Percentiles rank a stretch among this genome's conserved stretches.
Evolutionary conservation across 148 eudicot species (phyloP).

Genomic region (Rhododendron vialii): DNA sequence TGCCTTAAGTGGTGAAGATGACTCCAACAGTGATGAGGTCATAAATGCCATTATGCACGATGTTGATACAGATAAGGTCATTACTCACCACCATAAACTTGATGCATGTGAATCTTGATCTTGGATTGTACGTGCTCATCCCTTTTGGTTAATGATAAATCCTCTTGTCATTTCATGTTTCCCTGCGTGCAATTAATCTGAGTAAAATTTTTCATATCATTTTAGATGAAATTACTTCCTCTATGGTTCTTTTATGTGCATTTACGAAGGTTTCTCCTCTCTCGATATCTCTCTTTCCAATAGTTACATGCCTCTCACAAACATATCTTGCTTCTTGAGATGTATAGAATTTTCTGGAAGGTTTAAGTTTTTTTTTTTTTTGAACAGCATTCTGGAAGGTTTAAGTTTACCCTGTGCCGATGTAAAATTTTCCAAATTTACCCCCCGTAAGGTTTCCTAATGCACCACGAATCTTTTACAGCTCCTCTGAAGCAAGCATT

Average conservation of each 20-base stretch:
- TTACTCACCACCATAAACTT: neutral
- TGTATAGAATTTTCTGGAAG: neutral
- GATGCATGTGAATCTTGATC: conserved; percentile 3
- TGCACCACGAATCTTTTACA: neutral
- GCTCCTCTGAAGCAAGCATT: neutral
- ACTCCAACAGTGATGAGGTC: conserved; percentile 51
- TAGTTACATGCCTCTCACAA: neutral
- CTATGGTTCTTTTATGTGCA: neutral
- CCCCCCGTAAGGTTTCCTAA: neutral
- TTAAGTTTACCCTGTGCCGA: neutral
- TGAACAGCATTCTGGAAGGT: neutral
- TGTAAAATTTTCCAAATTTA: neutral
- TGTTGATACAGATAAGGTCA: conserved; percentile 77
- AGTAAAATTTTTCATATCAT: too few species aligned
- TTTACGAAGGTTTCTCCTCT: neutral
- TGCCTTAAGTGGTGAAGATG: conserved; percentile 57
- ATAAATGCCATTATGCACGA: conserved; percentile 71
- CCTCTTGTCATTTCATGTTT: neutral
- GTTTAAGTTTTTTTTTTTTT: too few species aligned
- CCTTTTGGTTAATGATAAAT: neutral
- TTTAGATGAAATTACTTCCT: neutral
- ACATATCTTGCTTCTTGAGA: neutral
- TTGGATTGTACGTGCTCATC: neutral
- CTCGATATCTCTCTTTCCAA: neutral
- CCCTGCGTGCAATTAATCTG: neutral